A percentile compares a stretch with the other conserved stretches of the same genome.
Conservation (phyloP, 495 filamentous ascomycete genomes). For the Xylaria acuta region DNA sequence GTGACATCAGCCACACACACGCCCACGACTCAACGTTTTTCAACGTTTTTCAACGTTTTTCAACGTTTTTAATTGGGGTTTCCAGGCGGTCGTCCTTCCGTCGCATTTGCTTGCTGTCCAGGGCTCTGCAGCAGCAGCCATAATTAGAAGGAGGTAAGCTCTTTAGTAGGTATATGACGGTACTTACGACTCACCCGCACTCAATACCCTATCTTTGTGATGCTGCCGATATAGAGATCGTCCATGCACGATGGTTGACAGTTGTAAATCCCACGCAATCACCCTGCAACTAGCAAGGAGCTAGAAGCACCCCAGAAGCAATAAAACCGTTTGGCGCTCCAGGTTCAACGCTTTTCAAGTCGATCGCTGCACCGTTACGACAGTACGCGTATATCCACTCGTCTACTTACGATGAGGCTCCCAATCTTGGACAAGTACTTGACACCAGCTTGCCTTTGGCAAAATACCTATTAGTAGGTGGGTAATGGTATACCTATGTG, state of each 20-base stretch:
- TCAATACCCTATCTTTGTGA: neutral
- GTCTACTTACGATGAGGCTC: neutral
- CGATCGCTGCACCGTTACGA: constrained; percentile 18
- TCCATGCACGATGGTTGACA: constrained; percentile 19
- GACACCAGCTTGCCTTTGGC: no score
- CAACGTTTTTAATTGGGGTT: neutral
- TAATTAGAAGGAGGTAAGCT: no score
- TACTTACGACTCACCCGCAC: neutral
- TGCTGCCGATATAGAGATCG: constrained; percentile 8
- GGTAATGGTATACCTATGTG: no score
- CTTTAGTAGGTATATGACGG: neutral
- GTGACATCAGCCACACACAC: constrained; percentile 22
- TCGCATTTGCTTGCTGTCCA: neutral
- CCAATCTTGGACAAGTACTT: neutral
- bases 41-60: no score
- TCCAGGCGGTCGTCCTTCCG: neutral
- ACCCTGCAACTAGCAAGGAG: constrained; percentile 3
- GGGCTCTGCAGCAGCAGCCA: neutral
- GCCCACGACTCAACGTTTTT: constrained; percentile 11
- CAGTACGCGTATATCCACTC: neutral
- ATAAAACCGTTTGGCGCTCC: constrained; percentile 2
- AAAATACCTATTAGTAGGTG: no score
- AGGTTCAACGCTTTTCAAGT: neutral
- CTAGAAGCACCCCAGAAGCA: constrained; percentile 26
- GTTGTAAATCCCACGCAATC: constrained; percentile 12